Conservation (phyloP, 2,329 filamentous ascomycete genomes). For the Cladobotryum protrusum region DNA sequence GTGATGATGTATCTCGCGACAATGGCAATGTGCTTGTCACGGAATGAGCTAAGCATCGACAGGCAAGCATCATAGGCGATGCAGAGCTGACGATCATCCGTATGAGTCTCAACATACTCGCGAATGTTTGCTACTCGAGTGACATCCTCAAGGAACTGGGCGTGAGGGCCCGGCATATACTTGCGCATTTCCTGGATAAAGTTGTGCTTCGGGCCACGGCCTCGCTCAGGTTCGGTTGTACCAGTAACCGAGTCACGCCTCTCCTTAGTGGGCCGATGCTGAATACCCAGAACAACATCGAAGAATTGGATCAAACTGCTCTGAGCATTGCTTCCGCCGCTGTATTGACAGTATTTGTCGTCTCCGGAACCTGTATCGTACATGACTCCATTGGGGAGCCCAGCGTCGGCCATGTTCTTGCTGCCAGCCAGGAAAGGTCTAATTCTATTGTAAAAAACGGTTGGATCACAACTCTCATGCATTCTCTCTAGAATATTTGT, state of each 20-base stretch:
- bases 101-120: constrained; percentile 63
- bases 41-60: constrained; percentile 60
- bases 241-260: constrained; percentile 43
- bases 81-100: constrained; percentile 58
- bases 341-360: constrained; percentile 72
- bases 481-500: constrained; percentile 74
- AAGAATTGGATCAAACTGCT: constrained; percentile 97
- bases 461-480: constrained; percentile 92
- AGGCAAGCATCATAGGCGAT: constrained; percentile 89
- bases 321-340: constrained; percentile 93
- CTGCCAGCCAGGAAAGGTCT: constrained; percentile 93
- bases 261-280: constrained; percentile 84
- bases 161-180: constrained; percentile 94
- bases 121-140: constrained; percentile 78
- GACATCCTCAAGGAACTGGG: constrained; percentile 80
- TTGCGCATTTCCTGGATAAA: constrained; percentile 96
- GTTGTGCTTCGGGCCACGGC: constrained; percentile 53
- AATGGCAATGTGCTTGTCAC: constrained; percentile 93
- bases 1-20: constrained; percentile 94
- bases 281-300: constrained; percentile 81
- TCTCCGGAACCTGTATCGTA: constrained; percentile 74
- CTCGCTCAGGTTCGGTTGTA: constrained; percentile 26
- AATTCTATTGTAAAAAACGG: constrained; percentile 92
- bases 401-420: constrained; percentile 96
- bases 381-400: constrained; percentile 76